Base-by-base conservation (phyloP, 2,329 filamentous ascomycete species). In the Sporothrix schenckii region DNA sequence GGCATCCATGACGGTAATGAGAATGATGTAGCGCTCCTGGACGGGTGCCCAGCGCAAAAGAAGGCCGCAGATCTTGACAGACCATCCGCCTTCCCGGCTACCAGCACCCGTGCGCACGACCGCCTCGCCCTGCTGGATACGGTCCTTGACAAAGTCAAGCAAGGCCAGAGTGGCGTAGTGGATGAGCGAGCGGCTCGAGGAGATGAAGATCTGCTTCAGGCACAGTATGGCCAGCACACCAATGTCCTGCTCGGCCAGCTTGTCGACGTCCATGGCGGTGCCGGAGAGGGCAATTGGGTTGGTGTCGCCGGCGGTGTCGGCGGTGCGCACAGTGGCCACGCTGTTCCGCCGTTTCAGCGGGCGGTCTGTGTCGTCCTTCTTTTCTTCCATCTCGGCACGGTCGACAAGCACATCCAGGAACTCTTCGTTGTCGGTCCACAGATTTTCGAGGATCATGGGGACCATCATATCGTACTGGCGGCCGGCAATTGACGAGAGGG, bases 21-120 rank as follows among this genome's bases (percentile, higher is more conserved):
- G 84, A 70, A 98, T 95, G 52, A 94, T 88, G 81, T 97, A 98
- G 69, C 95, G 91, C 77, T 97, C 93, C 78, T 98, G 94, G 1
- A 98, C 94, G 0, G 95, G 93, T 0, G 93, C 91, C 93, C 94
- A 98, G 71, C 89, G 88, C 19, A 93, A 89, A 68, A 94, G 86
- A 72, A 94, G 86, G 76, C 91, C 88, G 78, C 96, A 92, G 66
- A 98, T 84, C 70, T 89, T 90, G 34, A 93, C 91, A 1, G 93
- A 90, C 94, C 94, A 98, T 66, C 88, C 91, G 58, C 83, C 85
- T 56, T 80, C 79, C 54, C 82, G 80, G 11, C 78, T 81, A 30
- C 80, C 78, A 14, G 80, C 74, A 16, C 79, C 75, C 5, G 66
- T 34, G 52, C 79, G 86, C 68, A 97, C 79, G 1, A 88, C 82